Conservation (phyloP, 441 rosid genomes). For the Croton setiger region DNA sequence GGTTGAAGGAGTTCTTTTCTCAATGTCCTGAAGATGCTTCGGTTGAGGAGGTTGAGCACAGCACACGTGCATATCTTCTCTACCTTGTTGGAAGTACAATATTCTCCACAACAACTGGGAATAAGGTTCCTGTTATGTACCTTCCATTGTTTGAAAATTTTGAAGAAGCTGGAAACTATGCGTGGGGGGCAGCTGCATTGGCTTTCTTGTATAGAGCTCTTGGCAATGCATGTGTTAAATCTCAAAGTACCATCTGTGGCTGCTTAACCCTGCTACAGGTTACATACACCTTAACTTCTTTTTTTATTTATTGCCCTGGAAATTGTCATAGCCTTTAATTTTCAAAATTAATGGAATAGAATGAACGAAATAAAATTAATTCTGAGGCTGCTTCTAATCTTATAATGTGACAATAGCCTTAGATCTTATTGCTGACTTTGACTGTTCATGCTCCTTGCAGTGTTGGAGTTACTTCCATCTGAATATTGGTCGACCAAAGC, state of each 20-base stretch:
- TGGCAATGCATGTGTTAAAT: constrained; percentile 94
- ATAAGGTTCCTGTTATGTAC: constrained; percentile 98
- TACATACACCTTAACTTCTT: constrained; percentile 13
- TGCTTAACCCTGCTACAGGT: constrained; percentile 94
- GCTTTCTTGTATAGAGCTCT: constrained; percentile 95
- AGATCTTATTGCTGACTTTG: constrained; percentile 16
- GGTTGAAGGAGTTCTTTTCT: constrained; percentile 92
- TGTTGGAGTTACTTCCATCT: constrained; percentile 98
- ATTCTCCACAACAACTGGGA: constrained; percentile 96
- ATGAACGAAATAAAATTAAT: neutral
- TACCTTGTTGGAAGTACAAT: constrained; percentile 96
- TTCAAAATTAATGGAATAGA: neutral
- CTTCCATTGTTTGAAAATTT: constrained; percentile 85
- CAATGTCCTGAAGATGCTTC: constrained; percentile 65
- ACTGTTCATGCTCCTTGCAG: constrained; percentile 39
- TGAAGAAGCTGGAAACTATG: constrained; percentile 76
- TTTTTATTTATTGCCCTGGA: constrained; percentile 3
- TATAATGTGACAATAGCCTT: neutral
- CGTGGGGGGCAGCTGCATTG: constrained; percentile 97
- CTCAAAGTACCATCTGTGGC: constrained; percentile 96
- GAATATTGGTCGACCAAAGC: constrained; percentile 87
- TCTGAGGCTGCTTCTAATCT: constrained; percentile 3
- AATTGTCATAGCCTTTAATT: constrained; percentile 1
- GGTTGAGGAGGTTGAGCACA: constrained; percentile 54
- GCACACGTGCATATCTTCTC: constrained; percentile 89